These are phyloP conservation scores for Globisporangium spinosum DNA, from an alignment of 352 stramenopile genomes.

Conservation along the genomic window DNA sequence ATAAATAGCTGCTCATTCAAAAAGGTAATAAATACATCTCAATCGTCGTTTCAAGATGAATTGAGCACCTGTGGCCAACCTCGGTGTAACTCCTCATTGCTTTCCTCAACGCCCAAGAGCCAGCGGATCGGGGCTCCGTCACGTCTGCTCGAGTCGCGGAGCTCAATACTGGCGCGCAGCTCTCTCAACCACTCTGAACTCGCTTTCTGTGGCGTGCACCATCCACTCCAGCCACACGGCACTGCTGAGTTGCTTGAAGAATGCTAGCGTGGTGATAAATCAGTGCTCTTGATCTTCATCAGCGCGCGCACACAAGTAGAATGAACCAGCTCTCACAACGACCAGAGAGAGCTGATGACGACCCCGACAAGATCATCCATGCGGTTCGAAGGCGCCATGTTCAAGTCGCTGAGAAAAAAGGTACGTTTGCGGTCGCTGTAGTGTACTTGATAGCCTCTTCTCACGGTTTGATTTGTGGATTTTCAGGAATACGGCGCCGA, in stretches of 20 bases:
- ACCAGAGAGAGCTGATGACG: slow-evolving; percentile 10
- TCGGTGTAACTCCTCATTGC: neutral
- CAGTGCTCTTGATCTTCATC: neutral
- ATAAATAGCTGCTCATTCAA: neutral
- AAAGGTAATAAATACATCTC: slow-evolving; percentile 7
- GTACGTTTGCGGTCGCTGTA: slow-evolving; percentile 2
- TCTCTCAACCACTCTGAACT: neutral
- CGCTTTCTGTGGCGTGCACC: neutral
- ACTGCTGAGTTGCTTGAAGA: neutral
- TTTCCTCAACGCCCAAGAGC: neutral
- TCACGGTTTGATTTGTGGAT: neutral
- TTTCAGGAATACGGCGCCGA: slow-evolving; percentile 44
- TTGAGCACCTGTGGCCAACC: neutral
- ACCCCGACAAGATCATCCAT: slow-evolving; percentile 10
- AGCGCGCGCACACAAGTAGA: neutral
- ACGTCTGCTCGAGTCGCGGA: neutral
- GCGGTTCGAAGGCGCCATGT: slow-evolving; percentile 5
- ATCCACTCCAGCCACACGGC: neutral
- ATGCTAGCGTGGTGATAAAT: slow-evolving; percentile 10
- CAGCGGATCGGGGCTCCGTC: neutral
- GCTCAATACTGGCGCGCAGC: neutral
- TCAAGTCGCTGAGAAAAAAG: slow-evolving; percentile 16
- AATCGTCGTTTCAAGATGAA: slow-evolving; percentile 10
- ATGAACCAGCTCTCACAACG: slow-evolving; percentile 7
- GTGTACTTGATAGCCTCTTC: neutral